Conservation (phyloP, 176 grass and related monocot genomes). For the Eragrostis nindensis region DNA sequence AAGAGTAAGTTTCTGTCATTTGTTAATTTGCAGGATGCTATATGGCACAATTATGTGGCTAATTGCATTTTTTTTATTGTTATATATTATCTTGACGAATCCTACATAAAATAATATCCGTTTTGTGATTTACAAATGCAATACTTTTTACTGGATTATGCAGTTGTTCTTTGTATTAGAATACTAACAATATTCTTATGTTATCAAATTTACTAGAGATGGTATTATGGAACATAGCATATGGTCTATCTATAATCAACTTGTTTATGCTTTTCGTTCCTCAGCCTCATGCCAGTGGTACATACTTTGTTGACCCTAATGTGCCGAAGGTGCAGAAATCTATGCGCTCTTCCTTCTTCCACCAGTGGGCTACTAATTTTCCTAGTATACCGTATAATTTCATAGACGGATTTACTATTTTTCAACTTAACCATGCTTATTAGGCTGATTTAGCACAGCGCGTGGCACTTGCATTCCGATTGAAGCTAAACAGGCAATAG, state of each 20-base stretch:
- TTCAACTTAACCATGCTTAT: conserved; percentile 12
- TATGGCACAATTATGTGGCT: conserved; percentile 4
- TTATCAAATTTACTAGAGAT: conserved; percentile 14
- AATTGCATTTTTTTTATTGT: conserved; percentile 2
- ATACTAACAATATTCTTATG: neutral
- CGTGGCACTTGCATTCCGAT: conserved; percentile 10
- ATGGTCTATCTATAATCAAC: neutral
- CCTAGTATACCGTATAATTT: neutral
- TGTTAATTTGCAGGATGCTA: conserved; percentile 4
- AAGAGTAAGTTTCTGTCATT: conserved; percentile 68
- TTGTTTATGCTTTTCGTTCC: conserved; percentile 2
- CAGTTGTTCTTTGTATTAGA: conserved; percentile 5
- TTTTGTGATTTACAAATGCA: neutral
- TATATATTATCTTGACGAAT: neutral
- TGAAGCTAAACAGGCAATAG: conserved; percentile 31
- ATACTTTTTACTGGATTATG: neutral
- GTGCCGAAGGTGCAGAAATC: neutral
- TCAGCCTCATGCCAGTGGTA: conserved; percentile 4
- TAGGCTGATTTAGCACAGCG: neutral
- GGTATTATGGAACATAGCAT: neutral
- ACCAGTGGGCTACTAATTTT: conserved; percentile 2
- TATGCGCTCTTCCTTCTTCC: neutral
- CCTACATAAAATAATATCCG: neutral
- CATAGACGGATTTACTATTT: neutral
- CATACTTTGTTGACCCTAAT: conserved; percentile 19